Evolutionary conservation across 2,329 filamentous ascomycete genomes (phyloP).

Genomic region (Bipolaris gigantea): DNA sequence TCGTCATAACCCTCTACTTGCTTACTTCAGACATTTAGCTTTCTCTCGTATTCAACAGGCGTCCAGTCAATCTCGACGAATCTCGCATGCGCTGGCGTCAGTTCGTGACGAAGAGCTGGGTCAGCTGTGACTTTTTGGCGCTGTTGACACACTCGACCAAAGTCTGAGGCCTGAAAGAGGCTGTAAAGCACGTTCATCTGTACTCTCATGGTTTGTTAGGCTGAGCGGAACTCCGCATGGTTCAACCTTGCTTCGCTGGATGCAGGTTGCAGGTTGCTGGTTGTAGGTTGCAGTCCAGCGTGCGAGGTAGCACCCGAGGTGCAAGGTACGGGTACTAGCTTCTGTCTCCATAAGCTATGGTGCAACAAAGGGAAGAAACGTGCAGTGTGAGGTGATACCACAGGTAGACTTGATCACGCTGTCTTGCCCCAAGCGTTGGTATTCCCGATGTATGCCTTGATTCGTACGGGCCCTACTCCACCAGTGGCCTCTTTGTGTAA

Average conservation of each 20-base stretch:
- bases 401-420: neutral
- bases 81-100: neutral
- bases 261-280: constrained; percentile 2
- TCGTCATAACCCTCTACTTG: neutral
- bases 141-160: neutral
- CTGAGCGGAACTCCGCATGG: constrained; percentile 5
- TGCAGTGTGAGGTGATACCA: constrained; percentile 3
- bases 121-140: neutral
- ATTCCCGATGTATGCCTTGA: neutral
- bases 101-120: neutral
- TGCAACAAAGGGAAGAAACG: neutral
- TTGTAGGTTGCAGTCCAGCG: constrained; percentile 3
- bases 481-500: no score
- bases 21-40: neutral
- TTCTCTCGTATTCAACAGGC: neutral
- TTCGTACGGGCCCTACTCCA: no score
- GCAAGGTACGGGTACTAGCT: constrained; percentile 10
- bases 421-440: neutral
- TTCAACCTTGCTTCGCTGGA: constrained; percentile 1
- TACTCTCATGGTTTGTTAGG: neutral
- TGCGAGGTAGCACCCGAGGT: constrained; percentile 6
- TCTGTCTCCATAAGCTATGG: neutral
- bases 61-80: neutral
- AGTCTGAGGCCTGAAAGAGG: neutral
- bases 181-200: neutral